These are phyloP conservation scores for Lepiota subincarnata DNA, from an alignment of 768 basidiomycete species.

Conservation along the genomic window DNA sequence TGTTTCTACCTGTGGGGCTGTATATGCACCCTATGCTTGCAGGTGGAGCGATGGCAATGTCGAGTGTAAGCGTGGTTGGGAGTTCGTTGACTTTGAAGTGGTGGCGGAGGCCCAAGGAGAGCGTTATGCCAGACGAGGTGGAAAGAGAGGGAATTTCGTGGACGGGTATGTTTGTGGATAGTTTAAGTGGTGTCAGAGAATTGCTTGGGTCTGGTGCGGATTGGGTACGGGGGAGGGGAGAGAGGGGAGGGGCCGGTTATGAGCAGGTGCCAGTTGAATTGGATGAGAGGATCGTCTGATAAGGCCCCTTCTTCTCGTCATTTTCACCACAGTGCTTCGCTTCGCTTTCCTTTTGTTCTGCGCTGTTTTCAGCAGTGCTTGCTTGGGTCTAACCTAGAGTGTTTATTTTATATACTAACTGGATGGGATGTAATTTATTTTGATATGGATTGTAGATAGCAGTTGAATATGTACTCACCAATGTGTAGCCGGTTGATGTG, in stretches of 20 bases:
- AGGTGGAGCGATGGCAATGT: constrained; percentile 98
- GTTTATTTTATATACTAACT: no score
- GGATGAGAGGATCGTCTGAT: constrained; percentile 23
- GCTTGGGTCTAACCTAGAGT: no score
- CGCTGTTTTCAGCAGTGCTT: neutral
- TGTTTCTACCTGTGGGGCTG: constrained; percentile 87
- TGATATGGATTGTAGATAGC: no score
- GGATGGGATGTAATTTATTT: no score
- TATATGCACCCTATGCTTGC: constrained; percentile 98
- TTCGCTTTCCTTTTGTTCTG: neutral
- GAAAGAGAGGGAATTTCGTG: constrained; percentile 31
- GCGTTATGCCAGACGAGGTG: constrained; percentile 62
- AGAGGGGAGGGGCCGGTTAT: constrained; percentile 49
- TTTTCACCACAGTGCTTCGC: neutral
- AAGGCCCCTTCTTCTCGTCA: neutral
- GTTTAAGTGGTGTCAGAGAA: constrained; percentile 39
- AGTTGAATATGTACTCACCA: no score
- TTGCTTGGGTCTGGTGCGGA: constrained; percentile 28
- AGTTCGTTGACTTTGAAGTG: constrained; percentile 83
- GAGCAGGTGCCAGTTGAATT: constrained; percentile 71
- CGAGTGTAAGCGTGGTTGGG: constrained; percentile 91
- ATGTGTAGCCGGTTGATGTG: no score
- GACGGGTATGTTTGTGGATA: constrained; percentile 47
- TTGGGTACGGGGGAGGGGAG: constrained; percentile 16
- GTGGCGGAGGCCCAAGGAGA: constrained; percentile 72